Base-by-base conservation (phyloP, 1,139 yeast genomes). In the Saccharomyces hybrid region DNA sequence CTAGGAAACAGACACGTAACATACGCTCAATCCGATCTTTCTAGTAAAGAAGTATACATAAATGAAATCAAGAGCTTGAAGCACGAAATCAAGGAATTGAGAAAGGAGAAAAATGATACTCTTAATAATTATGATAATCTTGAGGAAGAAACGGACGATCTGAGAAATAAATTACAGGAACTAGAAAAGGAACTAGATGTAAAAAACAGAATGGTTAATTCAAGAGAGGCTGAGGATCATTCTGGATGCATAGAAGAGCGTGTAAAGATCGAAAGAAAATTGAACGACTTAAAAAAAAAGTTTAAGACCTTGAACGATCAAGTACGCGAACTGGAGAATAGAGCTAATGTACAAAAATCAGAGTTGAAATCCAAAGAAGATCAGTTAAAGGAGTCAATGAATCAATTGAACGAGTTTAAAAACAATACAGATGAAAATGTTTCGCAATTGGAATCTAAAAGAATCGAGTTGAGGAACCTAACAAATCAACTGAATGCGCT, bases 401-500 rank as follows among this genome's bases (percentile, higher is more conserved):
- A 56, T 23, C 51, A 56, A 25, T 30, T 54, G 20, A 52, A 50
- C 9, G 38, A 49, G 8, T 41, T 56, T 3, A 41, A 54, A 48
- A 38, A 51, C 23, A 52, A 50, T 20, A 46, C 59, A 11, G 54
- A 57, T 52, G 49, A 51, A 54, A 50, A 64, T 57, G 30, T 56
- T 51, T 13, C 57, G 53, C 47, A 60, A 58, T 20, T 60, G 55
- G 47, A 54, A n/a, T 49, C 53, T 42, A 52, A 48, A 42, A 54
- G 38, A 52, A 53, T 42, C 49, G 55, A 51, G 9, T 42, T 32
- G 53, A 51, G 47, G 31, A 50, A 42, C 7, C 52, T 54, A 8
- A 56, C 52, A 25, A 57, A 59, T 23, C 56, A 55, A 50, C 72
- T 78, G 51, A 65, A 65, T 5, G 63, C 61, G 9, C 66, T 76